Evolutionary conservation across 495 filamentous ascomycete genomes (phyloP), one percentile per base, ranked within the genome.

Genomic region (Geoglossum glabrum): DNA sequence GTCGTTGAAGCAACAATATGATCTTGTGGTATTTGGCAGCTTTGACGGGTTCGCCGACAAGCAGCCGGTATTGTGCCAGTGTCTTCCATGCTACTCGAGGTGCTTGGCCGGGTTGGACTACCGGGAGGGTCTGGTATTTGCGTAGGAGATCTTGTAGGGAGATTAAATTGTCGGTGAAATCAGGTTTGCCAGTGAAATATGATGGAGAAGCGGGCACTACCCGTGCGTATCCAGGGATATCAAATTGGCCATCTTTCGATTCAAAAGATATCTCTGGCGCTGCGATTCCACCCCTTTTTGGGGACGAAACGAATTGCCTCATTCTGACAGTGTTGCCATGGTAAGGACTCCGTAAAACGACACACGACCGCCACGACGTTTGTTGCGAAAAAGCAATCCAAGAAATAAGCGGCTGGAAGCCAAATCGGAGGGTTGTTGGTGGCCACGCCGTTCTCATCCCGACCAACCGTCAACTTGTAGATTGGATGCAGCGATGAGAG

Each of bases 121-220:
- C 75, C 0, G 92, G 92, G 23, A 97, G 79, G 7, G 76, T 70
- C 45, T 79, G 74, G 66, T 90, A 80, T 66, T 78, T 80, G 33
- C 78, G 79, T 55, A 84, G 70, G 23, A 97, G 75, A 10, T 76
- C 66, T 62, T 87, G 78, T 15, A 99, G 75, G 1, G 69, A 66
- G 60, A 99, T 77, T 63, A 85, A 76, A 66, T 84, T 78, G 69
- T 99, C 92, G 71, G 83, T 90, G 75, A 93, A 96, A 36, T 74
- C 72, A 2, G 89, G 85, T 40, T 78, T 83, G 33, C 81, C 83
- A 60, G 87, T 90, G 76, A 97, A 99, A 72, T 97, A 99, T 50
- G 90, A 87, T 1, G 86, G 84, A 8, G 92, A 95, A 0, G 77
- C 75, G 19, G 92, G 92, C 36, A 94, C 72, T 27, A 93, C 72